A percentile compares a stretch with the other conserved stretches of the same genome.
Conservation (phyloP, 257 asterid genomes). For the Eustoma russellianum region DNA sequence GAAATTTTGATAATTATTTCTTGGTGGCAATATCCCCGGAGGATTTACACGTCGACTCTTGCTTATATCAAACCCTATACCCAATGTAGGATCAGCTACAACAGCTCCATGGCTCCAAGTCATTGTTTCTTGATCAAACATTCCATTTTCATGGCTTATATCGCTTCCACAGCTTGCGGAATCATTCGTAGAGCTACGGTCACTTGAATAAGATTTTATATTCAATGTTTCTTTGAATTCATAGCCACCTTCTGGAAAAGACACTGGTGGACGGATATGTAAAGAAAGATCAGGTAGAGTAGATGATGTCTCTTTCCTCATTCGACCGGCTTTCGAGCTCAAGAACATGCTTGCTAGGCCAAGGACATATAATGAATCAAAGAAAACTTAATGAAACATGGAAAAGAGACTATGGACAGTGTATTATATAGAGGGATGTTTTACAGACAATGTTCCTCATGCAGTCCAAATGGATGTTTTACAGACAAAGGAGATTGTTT, state of each 20-base stretch:
- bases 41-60: constrained; percentile 1
- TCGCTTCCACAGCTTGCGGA: constrained; percentile 72
- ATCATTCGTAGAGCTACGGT: constrained; percentile 30
- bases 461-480: constrained; percentile 33
- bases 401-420: constrained; percentile 2
- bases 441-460: too few relatives aligned
- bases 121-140: constrained; percentile 8
- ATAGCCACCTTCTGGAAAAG: constrained; percentile 5
- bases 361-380: neutral
- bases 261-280: constrained; percentile 52
- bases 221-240: constrained; percentile 8
- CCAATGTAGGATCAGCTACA: constrained; percentile 28
- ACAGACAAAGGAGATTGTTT: constrained; percentile 16
- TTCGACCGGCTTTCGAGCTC: constrained; percentile 15
- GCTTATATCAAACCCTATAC: constrained; percentile 34
- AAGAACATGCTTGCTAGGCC: constrained; percentile 13
- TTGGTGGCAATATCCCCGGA: constrained; percentile 4
- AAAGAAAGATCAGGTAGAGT: constrained; percentile 61
- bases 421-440: constrained; percentile 21
- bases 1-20: constrained; percentile 12
- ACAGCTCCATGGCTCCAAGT: constrained; percentile 1
- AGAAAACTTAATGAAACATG: constrained; percentile 1
- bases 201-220: constrained; percentile 10
- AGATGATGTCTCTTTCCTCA: constrained; percentile 14
- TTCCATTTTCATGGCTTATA: constrained; percentile 50